Conservation (phyloP, 192 early-diverging fungal genomes). For the Martensiomyces pterosporus region DNA sequence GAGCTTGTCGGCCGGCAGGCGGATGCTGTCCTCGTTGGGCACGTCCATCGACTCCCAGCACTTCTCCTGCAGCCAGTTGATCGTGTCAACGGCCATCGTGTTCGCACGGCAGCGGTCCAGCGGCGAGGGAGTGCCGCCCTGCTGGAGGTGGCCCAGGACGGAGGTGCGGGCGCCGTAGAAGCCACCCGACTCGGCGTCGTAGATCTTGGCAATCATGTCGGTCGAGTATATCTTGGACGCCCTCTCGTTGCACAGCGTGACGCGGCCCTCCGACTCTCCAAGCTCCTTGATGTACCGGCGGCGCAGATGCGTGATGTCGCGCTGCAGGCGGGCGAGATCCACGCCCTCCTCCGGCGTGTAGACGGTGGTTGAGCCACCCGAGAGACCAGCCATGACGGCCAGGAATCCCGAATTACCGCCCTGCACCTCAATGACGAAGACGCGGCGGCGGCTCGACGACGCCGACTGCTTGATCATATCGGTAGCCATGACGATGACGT, state of each 20-base stretch:
- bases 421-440: conserved; percentile 97
- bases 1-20: conserved; percentile 33
- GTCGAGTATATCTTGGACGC: conserved; percentile 85
- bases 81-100: conserved; percentile 71
- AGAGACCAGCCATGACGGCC: conserved; percentile 79
- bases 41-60: conserved; percentile 50
- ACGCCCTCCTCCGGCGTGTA: conserved; percentile 95
- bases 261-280: conserved; percentile 74
- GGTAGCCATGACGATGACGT: conserved; percentile 86
- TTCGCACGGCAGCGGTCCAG: conserved; percentile 94
- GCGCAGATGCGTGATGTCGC: conserved; percentile 78
- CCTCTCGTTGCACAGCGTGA: conserved; percentile 78
- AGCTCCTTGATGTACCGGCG: conserved; percentile 75
- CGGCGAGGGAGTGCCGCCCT: conserved; percentile 91
- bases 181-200: conserved; percentile 80
- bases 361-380: conserved; percentile 79
- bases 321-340: conserved; percentile 70
- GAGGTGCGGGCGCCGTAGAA: conserved; percentile 89
- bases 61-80: conserved; percentile 79
- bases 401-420: conserved; percentile 94
- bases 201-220: conserved; percentile 76
- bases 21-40: conserved; percentile 36
- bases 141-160: conserved; percentile 92
- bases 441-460: conserved; percentile 80
- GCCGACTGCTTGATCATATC: conserved; percentile 93